Base-by-base conservation (phyloP, 2,329 filamentous ascomycete species). In the Talaromyces piceae region DNA sequence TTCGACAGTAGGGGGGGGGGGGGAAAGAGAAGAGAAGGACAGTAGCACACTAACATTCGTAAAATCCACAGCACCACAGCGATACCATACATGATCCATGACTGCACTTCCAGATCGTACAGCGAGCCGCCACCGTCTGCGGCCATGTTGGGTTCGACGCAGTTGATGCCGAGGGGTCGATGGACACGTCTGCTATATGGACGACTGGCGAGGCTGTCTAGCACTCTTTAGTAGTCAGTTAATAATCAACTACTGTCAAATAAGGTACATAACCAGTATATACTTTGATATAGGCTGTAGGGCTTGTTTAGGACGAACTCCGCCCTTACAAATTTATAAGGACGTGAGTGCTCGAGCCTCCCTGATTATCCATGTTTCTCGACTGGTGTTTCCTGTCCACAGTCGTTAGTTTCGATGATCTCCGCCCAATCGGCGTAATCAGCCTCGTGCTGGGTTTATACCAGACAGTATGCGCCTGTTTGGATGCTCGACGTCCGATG, bases 41-140 rank as follows among this genome's bases (percentile, higher is more conserved):
- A n/a, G n/a, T n/a, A n/a, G n/a, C n/a, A n/a, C n/a, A 25, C 44
- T 3, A 37, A 53, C 51, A 53, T 7, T 47, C 51, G 47, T n/a
- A 50, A 23, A 5, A 53, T 28, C 11, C 44, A 53, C 22, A 53
- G 8, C 3, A 18, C 13, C 5, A 50, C 46, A 0, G 26, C 51
- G 33, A 53, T 53, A 33, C 41, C 20, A 26, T 53, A 53, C 51
- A 53, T 53, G 11, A 53, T 41, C 51, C 51, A 53, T 28, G 51
- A 50, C 44, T 53, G 51, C 22, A 53, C 28, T 9, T 39, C 31
- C 13, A 53, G 43, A 5, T 47, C 31, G 27, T 47, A 43, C 6
- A 48, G 26, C 26, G 22, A 45, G 6, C 51, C 51, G 23, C 51
- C 51, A 25, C 51, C 51, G n/a, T 53, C 51, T 23, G 13, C 27